Conservation (phyloP, 257 asterid genomes). For the Lithospermum erythrorhizon region DNA sequence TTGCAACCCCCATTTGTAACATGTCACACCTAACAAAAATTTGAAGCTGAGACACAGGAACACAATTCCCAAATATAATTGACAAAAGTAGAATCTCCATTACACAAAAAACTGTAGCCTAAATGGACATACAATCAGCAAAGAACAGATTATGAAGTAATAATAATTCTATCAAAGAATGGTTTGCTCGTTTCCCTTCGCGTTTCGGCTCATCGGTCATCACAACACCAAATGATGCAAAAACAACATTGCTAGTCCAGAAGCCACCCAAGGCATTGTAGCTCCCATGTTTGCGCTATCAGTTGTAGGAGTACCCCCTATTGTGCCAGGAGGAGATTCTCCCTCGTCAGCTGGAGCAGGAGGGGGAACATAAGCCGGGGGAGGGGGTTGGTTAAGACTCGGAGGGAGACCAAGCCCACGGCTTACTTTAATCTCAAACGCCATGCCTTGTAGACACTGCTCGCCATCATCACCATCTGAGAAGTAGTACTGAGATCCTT, state of each 20-base stretch:
- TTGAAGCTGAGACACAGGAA: not conserved
- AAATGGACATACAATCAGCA: not conserved
- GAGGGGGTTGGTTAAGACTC: slow-evolving; percentile 76
- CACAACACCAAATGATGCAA: not conserved
- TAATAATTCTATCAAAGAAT: not conserved
- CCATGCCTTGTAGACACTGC: slow-evolving; percentile 65
- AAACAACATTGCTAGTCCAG: slow-evolving; percentile 10
- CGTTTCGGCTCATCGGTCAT: not conserved
- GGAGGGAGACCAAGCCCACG: slow-evolving; percentile 82
- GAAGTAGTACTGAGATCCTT: slow-evolving; percentile 59
- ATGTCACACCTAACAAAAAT: too few relatives aligned
- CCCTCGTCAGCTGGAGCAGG: slow-evolving; percentile 34
- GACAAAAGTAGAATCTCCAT: not conserved
- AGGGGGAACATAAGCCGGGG: slow-evolving; percentile 67
- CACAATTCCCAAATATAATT: not conserved
- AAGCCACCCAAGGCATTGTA: slow-evolving; percentile 14
- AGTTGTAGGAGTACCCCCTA: slow-evolving; percentile 19
- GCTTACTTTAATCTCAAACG: slow-evolving; percentile 52
- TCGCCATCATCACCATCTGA: slow-evolving; percentile 64
- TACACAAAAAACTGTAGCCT: not conserved
- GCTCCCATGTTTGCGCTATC: slow-evolving; percentile 24
- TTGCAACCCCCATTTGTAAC: too few relatives aligned
- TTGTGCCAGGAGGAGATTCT: slow-evolving; percentile 28
- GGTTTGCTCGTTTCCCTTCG: not conserved
- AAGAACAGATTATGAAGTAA: not conserved